Base-by-base conservation (phyloP, 192 early-diverging fungal species). In the Allomyces macrogynus region DNA sequence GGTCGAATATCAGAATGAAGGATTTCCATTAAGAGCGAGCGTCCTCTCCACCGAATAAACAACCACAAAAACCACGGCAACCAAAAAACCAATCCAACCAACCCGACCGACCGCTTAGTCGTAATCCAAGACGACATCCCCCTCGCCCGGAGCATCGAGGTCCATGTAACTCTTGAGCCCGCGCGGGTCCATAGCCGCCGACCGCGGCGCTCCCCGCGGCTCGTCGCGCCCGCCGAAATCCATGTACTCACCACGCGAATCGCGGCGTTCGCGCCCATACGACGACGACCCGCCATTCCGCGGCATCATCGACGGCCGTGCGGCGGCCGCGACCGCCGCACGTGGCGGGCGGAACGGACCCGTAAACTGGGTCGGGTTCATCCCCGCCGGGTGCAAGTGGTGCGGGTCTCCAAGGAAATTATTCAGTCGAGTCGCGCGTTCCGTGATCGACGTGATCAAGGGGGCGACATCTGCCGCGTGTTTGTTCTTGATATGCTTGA, bases 401-500 rank as follows among this genome's bases (percentile, higher is more conserved):
- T 88, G 90, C 5, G 86, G 84, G 68, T 98, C 93, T 65, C 81
- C 69, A 26, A 92, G 87, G 75, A 87, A 95, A 72, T 84, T 88
- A 75, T 98, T 95, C 70, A 87, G 93, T 63, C 44, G 16, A 3
- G 12, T 14, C 12, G 12, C 20, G 49, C 20, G 49, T 14, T n/a
- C 49, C 16, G 20, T n/a, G 49, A 57, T n/a, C 49, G 49, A 14
- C 16, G 49, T n/a, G 49, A n/a, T 57, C 23, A 86, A 66, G 60
- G 69, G 68, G 60, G 83, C 84, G 62, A 87, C 67, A 65, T 83
- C 77, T 27, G 87, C 85, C 14, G 84, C 77, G 71, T 98, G 95
- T 75, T 98, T 98, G 64, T 79, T 81, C 66, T 79, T 70, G 68
- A 98, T 88, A 68, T 98, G 95, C 74, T 98, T 98, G 72, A 80